These are phyloP conservation scores for Apostasia ramifera DNA, from an alignment of 106 monocot species.

Conservation along the genomic window DNA sequence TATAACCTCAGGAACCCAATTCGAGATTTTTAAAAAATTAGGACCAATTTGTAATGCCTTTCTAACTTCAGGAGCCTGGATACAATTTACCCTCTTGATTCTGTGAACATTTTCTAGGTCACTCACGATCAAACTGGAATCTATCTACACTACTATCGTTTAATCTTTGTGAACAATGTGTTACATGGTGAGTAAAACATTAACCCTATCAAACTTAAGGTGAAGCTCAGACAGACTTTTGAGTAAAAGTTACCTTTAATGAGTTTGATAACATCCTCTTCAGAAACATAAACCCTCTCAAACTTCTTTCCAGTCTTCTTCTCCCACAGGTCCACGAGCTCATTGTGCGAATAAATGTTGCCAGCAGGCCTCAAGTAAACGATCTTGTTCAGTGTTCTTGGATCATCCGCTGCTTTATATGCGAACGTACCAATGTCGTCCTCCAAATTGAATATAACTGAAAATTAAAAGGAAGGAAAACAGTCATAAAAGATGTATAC, in stretches of 20 bases:
- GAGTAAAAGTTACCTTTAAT: constrained; percentile 23
- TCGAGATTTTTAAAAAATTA: too few species aligned
- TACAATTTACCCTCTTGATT: too few species aligned
- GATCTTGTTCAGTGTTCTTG: constrained; percentile 67
- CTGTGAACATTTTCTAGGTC: too few species aligned
- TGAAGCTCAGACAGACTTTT: too few species aligned
- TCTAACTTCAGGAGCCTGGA: too few species aligned
- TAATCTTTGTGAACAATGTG: not conserved
- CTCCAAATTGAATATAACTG: constrained; percentile 34
- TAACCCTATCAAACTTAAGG: not conserved
- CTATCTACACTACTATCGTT: not conserved
- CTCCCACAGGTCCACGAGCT: constrained; percentile 59
- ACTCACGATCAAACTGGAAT: too few species aligned
- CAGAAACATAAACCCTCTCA: constrained; percentile 42
- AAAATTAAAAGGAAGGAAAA: not conserved
- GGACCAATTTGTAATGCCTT: too few species aligned
- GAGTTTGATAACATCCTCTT: constrained; percentile 46
- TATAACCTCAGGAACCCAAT: too few species aligned
- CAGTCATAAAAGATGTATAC: too few species aligned
- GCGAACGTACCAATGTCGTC: constrained; percentile 57
- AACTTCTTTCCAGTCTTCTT: constrained; percentile 57
- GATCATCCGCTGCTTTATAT: constrained; percentile 50
- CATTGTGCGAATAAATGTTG: constrained; percentile 52
- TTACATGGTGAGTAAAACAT: not conserved
- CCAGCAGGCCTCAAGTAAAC: constrained; percentile 41